Base-by-base conservation (phyloP, 2,329 filamentous ascomycete species). In the Microcera coccophila region DNA sequence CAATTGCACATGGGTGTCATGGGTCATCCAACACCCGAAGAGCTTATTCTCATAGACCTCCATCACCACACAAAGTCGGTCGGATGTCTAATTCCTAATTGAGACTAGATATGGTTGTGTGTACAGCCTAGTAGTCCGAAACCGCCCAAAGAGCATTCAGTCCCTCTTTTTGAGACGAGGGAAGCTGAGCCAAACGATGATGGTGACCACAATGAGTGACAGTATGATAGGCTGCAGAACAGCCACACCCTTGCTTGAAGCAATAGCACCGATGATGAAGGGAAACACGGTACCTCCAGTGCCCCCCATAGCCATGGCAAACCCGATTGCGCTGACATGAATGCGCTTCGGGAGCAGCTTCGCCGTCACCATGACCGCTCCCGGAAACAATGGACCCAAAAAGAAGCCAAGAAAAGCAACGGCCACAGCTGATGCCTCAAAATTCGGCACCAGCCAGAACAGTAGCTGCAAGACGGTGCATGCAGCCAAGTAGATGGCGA, bases 361-460 rank as follows among this genome's bases (percentile, higher is more conserved):
- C 0, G 84, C 84, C 4, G 81, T 78, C 2, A 82, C 75, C n/a
- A 87, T 81, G 8, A 90, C 73, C 0, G 78, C 83, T 1, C 82
- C 82, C 0, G 85, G 84, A 58, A 89, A 89, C 45, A 89, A 64
- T 0, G 86, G 86, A 0, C 86, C 86, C 0, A 90, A 68, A 55
- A 89, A 87, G 68, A 89, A 85, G 0, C 86, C 86, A 20, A 87
- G 73, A 0, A 89, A 65, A 0, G 81, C 70, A 2, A 87, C 82
- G 1, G 84, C 79, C 2, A 89, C 70, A 1, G 84, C 66, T 0
- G 67, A 70, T 0, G 69, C 67, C 17, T 68, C 53, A 61, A 90
- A 87, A 31, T 82, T 75, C 0, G 49, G 85, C 67, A 91, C 61
- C 0, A 70, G 59, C 67, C 67, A 70, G 47, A 70, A 69, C 0